These are phyloP conservation scores for Populus tremula DNA, from an alignment of 345 rosid genomes.

Conservation along the genomic window DNA sequence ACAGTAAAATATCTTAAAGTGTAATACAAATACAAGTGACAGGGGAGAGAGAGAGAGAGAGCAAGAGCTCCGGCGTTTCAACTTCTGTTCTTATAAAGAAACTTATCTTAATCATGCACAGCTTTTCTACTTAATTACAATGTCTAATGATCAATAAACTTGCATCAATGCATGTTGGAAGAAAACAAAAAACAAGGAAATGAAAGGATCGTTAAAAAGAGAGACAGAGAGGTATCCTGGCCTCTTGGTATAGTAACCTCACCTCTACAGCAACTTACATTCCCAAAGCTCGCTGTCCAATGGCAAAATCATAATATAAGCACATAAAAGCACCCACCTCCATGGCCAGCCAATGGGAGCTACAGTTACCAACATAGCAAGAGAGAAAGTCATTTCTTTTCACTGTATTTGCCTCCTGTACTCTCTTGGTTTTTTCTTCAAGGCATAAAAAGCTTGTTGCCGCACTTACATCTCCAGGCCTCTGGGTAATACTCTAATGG, in stretches of 20 bases:
- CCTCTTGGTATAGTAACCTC: conserved; percentile 34
- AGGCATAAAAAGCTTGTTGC: conserved; percentile 75
- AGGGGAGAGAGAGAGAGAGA: neutral
- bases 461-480: conserved; percentile 99
- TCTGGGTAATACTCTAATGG: conserved; percentile 94
- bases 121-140: conserved; percentile 15
- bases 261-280: conserved; percentile 36
- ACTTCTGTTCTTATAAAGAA: conserved; percentile 4
- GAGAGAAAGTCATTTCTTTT: neutral
- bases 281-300: conserved; percentile 36
- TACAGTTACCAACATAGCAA: neutral
- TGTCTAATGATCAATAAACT: conserved; percentile 19
- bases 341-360: conserved; percentile 4
- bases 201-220: conserved; percentile 1
- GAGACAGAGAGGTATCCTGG: conserved; percentile 10
- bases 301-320: conserved; percentile 18
- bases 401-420: neutral
- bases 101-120: conserved; percentile 10
- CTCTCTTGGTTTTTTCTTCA: conserved; percentile 18
- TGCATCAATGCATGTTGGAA: conserved; percentile 26
- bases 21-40: neutral
- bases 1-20: neutral
- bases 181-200: neutral
- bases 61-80: neutral
- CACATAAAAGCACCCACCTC: conserved; percentile 16